Percentiles rank a stretch among this genome's conserved stretches.
phyloP scores from a whole-genome alignment of 768 basidiomycete species.

The Suillus luteus region DNA sequence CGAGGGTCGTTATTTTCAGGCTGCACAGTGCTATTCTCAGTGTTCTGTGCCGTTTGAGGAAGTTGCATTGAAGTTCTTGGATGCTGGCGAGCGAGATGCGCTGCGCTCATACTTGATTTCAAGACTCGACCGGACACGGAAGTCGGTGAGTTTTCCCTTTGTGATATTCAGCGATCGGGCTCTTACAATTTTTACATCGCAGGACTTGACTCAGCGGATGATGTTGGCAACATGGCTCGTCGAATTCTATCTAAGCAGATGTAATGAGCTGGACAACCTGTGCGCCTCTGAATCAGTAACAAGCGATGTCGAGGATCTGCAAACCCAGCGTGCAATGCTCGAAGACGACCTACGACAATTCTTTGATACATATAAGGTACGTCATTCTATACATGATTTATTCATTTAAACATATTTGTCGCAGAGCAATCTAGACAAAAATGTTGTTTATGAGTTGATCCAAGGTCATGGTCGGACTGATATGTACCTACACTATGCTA shows the following conservation, averaged over 20 bases:
- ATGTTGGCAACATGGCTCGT: constrained; percentile 98
- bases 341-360: constrained; percentile 95
- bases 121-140: constrained; percentile 81
- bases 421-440: constrained; percentile 82
- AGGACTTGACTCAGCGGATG: constrained; percentile 95
- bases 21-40: constrained; percentile 90
- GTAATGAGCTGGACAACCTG: constrained; percentile 93
- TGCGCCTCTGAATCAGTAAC: constrained; percentile 84
- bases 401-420: constrained; percentile 7
- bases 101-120: constrained; percentile 88
- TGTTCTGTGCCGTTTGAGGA: constrained; percentile 89
- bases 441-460: constrained; percentile 90
- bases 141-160: constrained; percentile 56
- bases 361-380: constrained; percentile 90
- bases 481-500: constrained; percentile 89
- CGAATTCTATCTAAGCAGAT: constrained; percentile 96
- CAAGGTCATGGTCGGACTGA: constrained; percentile 92
- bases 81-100: constrained; percentile 87
- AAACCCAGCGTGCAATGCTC: constrained; percentile 75
- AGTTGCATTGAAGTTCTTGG: constrained; percentile 87
- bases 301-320: constrained; percentile 83
- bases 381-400: constrained; percentile 13
- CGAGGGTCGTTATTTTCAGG: constrained; percentile 82
- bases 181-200: constrained; percentile 4
- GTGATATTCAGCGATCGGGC: background rate